A percentile compares a stretch with the other conserved stretches of the same genome.
Evolutionary conservation across 2,329 filamentous ascomycete species (phyloP).

Genomic region (Rhexocercosporidium sp.): DNA sequence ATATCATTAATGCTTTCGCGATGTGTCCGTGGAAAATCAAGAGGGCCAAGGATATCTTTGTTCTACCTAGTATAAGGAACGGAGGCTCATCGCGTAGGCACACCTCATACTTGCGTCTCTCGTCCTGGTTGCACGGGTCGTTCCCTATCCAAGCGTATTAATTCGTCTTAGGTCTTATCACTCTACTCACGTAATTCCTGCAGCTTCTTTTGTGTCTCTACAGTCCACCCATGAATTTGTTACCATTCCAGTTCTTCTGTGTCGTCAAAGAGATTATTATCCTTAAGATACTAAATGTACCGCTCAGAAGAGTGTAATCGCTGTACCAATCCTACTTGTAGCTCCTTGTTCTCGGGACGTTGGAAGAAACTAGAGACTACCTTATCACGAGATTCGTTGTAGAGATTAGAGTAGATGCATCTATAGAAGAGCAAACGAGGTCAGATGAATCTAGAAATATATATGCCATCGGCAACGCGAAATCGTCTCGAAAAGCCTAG

Average conservation of each 20-base stretch:
- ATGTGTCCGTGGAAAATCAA: too few species aligned
- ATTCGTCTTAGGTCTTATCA: constrained; percentile 1
- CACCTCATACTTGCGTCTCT: neutral
- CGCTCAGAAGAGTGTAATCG: neutral
- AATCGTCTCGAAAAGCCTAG: constrained; percentile 2
- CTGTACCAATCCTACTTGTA: neutral
- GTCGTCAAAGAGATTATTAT: constrained; percentile 2
- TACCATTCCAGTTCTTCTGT: neutral
- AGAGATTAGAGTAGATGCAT: neutral
- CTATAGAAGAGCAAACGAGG: neutral
- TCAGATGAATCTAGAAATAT: constrained; percentile 1
- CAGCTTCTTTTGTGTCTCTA: constrained; percentile 2
- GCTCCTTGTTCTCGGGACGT: neutral
- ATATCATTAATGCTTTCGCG: too few species aligned
- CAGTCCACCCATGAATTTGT: neutral
- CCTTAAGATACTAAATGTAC: constrained; percentile 4
- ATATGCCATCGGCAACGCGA: constrained; percentile 1
- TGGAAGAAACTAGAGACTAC: constrained; percentile 1
- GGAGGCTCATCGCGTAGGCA: too few species aligned
- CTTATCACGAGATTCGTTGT: neutral
- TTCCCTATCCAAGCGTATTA: neutral
- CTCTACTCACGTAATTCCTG: constrained; percentile 3
- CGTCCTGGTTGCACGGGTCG: neutral
- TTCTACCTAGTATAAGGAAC: too few species aligned
- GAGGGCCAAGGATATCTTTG: too few species aligned